Conservation (phyloP, 2,329 filamentous ascomycete species). For the Fusarium sterilihyphosum region DNA sequence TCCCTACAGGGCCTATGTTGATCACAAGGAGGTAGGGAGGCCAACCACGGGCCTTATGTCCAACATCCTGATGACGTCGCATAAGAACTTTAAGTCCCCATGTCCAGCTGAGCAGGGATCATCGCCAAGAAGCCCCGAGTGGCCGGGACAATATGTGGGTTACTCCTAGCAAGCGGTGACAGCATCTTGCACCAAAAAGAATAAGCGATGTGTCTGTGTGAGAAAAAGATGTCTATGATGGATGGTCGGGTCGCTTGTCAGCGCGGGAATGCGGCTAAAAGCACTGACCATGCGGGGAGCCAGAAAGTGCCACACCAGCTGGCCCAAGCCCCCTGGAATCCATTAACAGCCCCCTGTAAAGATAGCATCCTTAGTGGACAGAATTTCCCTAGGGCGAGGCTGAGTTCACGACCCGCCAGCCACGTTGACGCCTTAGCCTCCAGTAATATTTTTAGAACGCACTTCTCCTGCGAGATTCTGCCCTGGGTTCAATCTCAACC, state of each 20-base stretch:
- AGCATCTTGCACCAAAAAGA: background rate
- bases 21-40: constrained; percentile 16
- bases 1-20: constrained; percentile 10
- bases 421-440: constrained; percentile 31
- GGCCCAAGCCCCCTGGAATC: constrained; percentile 14
- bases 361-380: constrained; percentile 25
- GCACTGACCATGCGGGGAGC: constrained; percentile 25
- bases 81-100: constrained; percentile 31
- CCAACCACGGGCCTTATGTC: constrained; percentile 11
- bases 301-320: constrained; percentile 2
- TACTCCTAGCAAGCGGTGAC: constrained; percentile 9
- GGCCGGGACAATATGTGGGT: constrained; percentile 3
- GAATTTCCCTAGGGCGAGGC: constrained; percentile 34
- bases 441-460: constrained; percentile 39
- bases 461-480: constrained; percentile 25
- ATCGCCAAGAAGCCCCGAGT: constrained; percentile 20
- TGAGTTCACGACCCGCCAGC: constrained; percentile 32
- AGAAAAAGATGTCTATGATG: background rate
- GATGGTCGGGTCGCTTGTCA: constrained; percentile 30
- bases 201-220: constrained; percentile 1
- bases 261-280: constrained; percentile 34
- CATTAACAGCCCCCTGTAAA: constrained; percentile 8
- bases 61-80: constrained; percentile 9
- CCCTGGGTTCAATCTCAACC: constrained; percentile 23
- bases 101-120: constrained; percentile 39